Base-by-base conservation (phyloP, 352 stramenopile species). In the Globisporangium okanoganense region DNA sequence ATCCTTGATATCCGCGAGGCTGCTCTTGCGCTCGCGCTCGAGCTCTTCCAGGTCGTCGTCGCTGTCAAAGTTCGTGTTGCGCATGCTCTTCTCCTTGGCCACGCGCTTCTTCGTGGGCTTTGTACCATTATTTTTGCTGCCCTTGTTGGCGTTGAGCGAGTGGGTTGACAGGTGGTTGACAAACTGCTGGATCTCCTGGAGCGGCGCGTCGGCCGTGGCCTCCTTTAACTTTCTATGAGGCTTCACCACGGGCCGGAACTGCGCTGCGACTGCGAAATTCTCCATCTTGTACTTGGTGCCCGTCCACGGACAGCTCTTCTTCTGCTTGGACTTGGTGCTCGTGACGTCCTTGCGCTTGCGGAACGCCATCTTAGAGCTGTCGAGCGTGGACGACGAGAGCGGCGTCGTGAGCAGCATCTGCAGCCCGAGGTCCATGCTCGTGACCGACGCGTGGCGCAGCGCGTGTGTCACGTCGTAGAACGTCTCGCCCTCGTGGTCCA, bases 201-300 rank as follows among this genome's bases (percentile, higher is more conserved):
- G 65, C 8, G 78, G 74, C 5, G 59, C 71, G 27, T 66, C 31
- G 31, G 67, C 20, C 33, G 65, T 56, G 16, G 78, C 54, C n/a
- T 87, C 58, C n/a, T 74, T 76, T 0, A 83, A 60, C 56, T 81
- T 74, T 0, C 82, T 75, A 20, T 78, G 51, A 0, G 75, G 73
- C 14, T 87, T 87, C 27, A 86, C 70, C 12, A 76, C 64, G 0
- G 73, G 76, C 13, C 82, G 72, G 35, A 90, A 88, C 29, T 83
- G 66, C 13, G 82, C 78, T 25, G 78, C 61, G 43, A 86, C 77
- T 0, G 71, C 67, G 29, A 92, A 81, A 49, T 90, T 85, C 54
- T 84, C 74, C 76, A 92, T 92, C 49, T 78, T 78, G 73, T 92
- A 92, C 38, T 82, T 88, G 27, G 73, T 82, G 51, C 82, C 82